Evolutionary conservation across 2,329 filamentous ascomycete genomes (phyloP).

Genomic region (Hypoxylon sp.): DNA sequence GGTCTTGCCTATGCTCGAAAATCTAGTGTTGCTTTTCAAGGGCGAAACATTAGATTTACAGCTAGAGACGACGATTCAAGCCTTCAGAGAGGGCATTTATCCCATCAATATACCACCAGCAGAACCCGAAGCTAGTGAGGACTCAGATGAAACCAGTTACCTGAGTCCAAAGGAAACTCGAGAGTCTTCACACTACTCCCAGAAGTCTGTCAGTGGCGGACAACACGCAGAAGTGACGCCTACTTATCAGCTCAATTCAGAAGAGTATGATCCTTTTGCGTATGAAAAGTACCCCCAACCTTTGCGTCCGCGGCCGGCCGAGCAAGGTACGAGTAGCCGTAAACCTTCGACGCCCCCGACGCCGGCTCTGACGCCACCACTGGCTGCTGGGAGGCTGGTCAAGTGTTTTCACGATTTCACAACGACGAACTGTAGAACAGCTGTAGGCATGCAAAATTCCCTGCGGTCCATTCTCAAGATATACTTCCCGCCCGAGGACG

Average conservation of each 20-base stretch:
- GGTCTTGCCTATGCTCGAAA: conserved; percentile 62
- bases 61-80: conserved; percentile 56
- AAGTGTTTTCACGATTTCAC: conserved; percentile 57
- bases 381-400: conserved; percentile 39
- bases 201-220: conserved; percentile 12
- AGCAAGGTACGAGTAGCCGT: conserved; percentile 7
- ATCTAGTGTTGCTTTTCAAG: conserved; percentile 64
- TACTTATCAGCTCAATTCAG: conserved; percentile 35
- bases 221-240: conserved; percentile 24
- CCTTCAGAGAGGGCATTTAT: conserved; percentile 53
- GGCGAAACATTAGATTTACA: conserved; percentile 52
- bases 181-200: background rate
- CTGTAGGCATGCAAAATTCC: conserved; percentile 64
- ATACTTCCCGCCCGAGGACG: conserved; percentile 58
- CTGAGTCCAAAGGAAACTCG: conserved; percentile 9
- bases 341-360: conserved; percentile 49
- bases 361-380: conserved; percentile 54
- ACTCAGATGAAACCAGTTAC: conserved; percentile 9
- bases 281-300: conserved; percentile 35
- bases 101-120: conserved; percentile 39
- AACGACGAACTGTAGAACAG: conserved; percentile 53
- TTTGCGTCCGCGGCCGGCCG: conserved; percentile 9
- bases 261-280: conserved; percentile 59
- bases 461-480: conserved; percentile 60
- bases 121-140: conserved; percentile 21